Evolutionary conservation across 352 stramenopile genomes (phyloP), one percentile per base, ranked within the genome.

Genomic region (Pythium oligandrum): DNA sequence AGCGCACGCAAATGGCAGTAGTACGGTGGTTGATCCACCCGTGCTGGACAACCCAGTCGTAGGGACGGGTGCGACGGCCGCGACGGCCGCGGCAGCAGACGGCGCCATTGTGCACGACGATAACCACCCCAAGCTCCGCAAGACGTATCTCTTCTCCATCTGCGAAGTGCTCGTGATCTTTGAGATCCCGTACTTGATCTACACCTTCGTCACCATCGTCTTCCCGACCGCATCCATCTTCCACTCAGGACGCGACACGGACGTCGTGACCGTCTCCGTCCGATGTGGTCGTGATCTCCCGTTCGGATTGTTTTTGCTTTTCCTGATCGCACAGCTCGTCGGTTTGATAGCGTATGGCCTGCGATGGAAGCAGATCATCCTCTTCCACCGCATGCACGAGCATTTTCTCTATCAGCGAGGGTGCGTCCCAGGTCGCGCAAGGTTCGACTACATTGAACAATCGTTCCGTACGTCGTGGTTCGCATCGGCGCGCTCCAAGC

Each of bases 361-460:
- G 17, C 72, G 83, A 1, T 93, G 79, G 79, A 73, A 83, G 36
- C 83, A 93, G 53, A 88, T 93, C 53, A 63, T 85, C 26, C 63
- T 93, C 32, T 93, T 93, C 53, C 81, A 93, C 40, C 68, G 74
- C 38, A 60, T 93, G 60, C 83, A 90, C 52, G 78, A 88, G 45
- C 79, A 90, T 37, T 83, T 90, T 48, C 63, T 90, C 12, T 90
- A 77, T 44, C 83, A 93, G 55, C 65, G 73, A 4, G 79, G 79
- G 34, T 84, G 71, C 51, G 55, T 84, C 0, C 77, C 77, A 4
- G 77, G 76, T 1, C 65, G 73, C 4, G 78, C 75, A 11, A 73
- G 77, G 11, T 86, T 90, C 26, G 79, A 88, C 47, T 84, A 86
- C 40, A 66, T 85, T 7, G 75, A 86, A 42, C 57, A 64, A 9